A percentile compares a stretch with the other conserved stretches of the same genome.
phyloP scores from a whole-genome alignment of 305 asterid species.

The Withania somnifera region DNA sequence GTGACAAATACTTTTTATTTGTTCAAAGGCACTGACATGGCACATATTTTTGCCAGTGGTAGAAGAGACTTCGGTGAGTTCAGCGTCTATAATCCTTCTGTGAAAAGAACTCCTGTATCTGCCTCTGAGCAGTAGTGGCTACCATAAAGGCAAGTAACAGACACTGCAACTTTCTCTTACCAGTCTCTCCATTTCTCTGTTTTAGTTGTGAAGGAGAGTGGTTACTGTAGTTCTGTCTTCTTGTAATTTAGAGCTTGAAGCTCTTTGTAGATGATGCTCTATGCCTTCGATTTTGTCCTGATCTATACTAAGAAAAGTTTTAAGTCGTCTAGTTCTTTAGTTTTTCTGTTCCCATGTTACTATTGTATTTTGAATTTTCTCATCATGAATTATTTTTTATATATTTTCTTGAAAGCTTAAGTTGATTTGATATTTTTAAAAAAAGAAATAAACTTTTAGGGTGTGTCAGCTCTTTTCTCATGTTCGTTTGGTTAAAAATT shows the following conservation, averaged over 20 bases:
- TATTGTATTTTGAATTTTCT: not conserved
- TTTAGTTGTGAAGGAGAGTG: not conserved
- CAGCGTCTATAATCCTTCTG: constrained; percentile 58
- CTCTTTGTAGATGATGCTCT: not conserved
- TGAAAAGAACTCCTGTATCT: constrained; percentile 18
- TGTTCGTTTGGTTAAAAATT: too few relatives aligned
- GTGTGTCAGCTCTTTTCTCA: too few relatives aligned
- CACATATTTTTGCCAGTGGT: constrained; percentile 66
- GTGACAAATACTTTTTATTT: constrained; percentile 12
- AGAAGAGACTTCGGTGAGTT: constrained; percentile 84
- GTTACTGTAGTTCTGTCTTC: not conserved
- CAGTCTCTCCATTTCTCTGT: not conserved
- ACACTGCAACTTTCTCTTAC: not conserved
- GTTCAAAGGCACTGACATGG: constrained; percentile 48
- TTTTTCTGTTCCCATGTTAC: not conserved
- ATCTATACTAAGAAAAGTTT: not conserved
- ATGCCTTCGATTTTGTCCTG: not conserved
- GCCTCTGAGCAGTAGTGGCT: not conserved
- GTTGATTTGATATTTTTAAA: not conserved
- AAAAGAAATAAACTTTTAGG: too few relatives aligned
- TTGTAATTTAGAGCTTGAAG: not conserved
- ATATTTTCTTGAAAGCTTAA: not conserved
- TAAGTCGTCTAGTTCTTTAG: not conserved
- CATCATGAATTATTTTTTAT: not conserved
- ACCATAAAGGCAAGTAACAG: not conserved